phyloP scores from a whole-genome alignment of 192 early-diverging fungal species.

The Coemansia sp. region DNA sequence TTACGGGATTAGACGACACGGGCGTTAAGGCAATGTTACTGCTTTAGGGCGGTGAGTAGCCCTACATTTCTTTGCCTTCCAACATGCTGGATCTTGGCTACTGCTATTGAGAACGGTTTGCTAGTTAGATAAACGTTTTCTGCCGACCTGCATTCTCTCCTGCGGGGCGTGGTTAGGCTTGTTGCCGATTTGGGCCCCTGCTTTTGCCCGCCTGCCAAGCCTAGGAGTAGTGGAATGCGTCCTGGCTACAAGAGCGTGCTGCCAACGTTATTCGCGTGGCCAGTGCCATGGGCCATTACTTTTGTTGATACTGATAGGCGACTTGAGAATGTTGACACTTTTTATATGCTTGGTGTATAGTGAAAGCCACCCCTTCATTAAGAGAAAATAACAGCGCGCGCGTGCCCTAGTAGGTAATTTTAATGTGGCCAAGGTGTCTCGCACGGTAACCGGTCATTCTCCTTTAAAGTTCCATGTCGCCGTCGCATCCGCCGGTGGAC shows the following conservation, averaged over 20 bases:
- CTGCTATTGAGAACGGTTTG: not conserved
- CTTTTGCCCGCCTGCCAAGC: not conserved
- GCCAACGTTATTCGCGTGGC: constrained; percentile 2
- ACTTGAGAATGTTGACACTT: not conserved
- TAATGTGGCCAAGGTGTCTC: not conserved
- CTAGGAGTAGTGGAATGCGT: not conserved
- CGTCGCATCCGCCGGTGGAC: not conserved
- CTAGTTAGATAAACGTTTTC: not conserved
- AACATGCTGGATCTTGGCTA: not conserved
- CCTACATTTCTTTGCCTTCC: no score
- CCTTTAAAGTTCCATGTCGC: not conserved
- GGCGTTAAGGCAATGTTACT: no score
- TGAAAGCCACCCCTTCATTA: not conserved
- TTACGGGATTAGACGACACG: no score
- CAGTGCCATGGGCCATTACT: not conserved
- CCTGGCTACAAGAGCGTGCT: not conserved
- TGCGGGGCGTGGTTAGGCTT: no score
- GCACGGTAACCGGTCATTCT: not conserved
- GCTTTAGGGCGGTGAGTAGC: no score
- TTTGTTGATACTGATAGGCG: not conserved
- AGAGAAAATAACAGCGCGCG: not conserved
- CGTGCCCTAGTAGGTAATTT: not conserved
- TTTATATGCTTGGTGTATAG: not conserved
- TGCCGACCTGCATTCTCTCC: not conserved
- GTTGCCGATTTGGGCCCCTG: no score